Evolutionary conservation across 331 rosid genomes (phyloP).

Genomic region (Rosa hybrid): DNA sequence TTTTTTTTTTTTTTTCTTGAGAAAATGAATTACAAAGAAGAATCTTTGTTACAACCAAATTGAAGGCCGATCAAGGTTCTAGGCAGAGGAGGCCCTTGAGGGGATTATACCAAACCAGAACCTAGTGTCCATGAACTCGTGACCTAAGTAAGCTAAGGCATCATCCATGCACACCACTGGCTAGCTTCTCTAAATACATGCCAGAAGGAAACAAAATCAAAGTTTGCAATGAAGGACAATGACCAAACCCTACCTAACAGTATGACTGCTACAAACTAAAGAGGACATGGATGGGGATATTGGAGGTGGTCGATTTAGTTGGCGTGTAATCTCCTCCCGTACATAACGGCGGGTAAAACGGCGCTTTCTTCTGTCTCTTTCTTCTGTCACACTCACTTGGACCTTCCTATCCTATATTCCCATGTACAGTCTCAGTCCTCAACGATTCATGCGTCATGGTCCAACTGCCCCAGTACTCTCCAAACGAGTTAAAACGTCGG

Average conservation of each 20-base stretch:
- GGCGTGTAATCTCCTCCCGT: constrained; percentile 10
- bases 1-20: too few relatives aligned
- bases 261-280: neutral
- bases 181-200: too few relatives aligned
- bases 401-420: constrained; percentile 5
- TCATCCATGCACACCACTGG: too few relatives aligned
- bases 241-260: neutral
- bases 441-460: neutral
- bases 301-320: neutral
- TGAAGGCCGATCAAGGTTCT: too few relatives aligned
- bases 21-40: too few relatives aligned
- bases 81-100: too few relatives aligned
- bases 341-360: constrained; percentile 7
- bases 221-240: too few relatives aligned
- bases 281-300: neutral
- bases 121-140: too few relatives aligned
- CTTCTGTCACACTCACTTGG: neutral
- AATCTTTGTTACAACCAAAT: too few relatives aligned
- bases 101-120: too few relatives aligned
- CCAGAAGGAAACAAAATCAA: too few relatives aligned
- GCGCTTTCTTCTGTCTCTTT: neutral
- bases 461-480: neutral
- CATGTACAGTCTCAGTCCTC: neutral
- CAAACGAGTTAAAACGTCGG: neutral
- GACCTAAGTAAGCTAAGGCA: too few relatives aligned